A percentile compares a stretch with the other conserved stretches of the same genome.
Evolutionary conservation across 2,329 filamentous ascomycete genomes (phyloP).

Genomic region (Lachnellula hyalina): DNA sequence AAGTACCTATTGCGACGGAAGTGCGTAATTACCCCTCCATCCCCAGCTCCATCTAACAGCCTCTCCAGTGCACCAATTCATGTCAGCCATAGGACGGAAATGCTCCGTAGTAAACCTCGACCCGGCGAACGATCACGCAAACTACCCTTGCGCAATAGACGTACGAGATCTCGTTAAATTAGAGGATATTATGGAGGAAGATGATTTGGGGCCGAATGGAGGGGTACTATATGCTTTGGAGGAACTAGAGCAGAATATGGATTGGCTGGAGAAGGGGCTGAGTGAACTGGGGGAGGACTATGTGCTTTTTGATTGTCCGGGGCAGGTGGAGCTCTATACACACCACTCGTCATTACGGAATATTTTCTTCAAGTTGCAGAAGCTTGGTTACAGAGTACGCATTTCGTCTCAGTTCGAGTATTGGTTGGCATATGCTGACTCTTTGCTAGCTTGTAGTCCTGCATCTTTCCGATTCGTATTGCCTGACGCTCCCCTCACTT

Average conservation of each 20-base stretch:
- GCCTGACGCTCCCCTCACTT: slow-evolving; percentile 84
- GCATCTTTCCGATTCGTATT: slow-evolving; percentile 91
- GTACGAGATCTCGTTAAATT: slow-evolving; percentile 84
- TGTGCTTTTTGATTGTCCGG: slow-evolving; percentile 90
- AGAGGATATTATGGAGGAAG: slow-evolving; percentile 91
- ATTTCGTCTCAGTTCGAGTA: slow-evolving; percentile 14
- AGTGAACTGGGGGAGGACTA: slow-evolving; percentile 84
- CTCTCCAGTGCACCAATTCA: slow-evolving; percentile 81
- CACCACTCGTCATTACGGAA: slow-evolving; percentile 89
- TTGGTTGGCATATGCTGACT: slow-evolving; percentile 21
- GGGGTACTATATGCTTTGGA: slow-evolving; percentile 90
- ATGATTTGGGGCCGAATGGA: slow-evolving; percentile 86
- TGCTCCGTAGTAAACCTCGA: slow-evolving; percentile 96
- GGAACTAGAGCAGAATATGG: slow-evolving; percentile 88
- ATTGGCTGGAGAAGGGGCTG: slow-evolving; percentile 81
- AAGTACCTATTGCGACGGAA: slow-evolving; percentile 97
- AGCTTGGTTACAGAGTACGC: slow-evolving; percentile 83
- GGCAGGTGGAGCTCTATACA: slow-evolving; percentile 95
- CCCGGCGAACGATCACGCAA: slow-evolving; percentile 89
- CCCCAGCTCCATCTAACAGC: no score
- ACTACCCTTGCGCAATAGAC: slow-evolving; percentile 84
- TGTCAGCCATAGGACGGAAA: slow-evolving; percentile 89
- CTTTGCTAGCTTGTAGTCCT: slow-evolving; percentile 74
- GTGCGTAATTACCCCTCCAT: slow-evolving; percentile 38
- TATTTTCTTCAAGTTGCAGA: slow-evolving; percentile 86